Evolutionary conservation across 2,329 filamentous ascomycete species (phyloP), one percentile per base, ranked within the genome.

Genomic region (Dactylellina cionopaga): DNA sequence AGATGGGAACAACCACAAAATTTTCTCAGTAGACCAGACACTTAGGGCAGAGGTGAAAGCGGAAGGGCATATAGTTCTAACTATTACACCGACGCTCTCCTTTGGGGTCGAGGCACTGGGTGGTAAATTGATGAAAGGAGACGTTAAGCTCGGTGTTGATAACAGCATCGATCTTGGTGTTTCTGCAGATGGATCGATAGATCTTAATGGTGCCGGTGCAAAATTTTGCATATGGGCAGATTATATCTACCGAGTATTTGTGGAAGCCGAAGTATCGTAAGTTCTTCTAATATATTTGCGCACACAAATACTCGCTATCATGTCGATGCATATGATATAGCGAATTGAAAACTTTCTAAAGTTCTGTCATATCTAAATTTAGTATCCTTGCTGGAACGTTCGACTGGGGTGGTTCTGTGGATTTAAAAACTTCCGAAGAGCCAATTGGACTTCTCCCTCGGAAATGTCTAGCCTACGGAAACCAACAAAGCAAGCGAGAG

Each of bases 231-330:
- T 51, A 3, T 63, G 44, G 58, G 58, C 46, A 1, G 58, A 63
- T 33, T 63, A 63, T 29, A 63, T 63, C 17, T 63, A 63, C 24
- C 58, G 58, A n/a, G 58, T 63, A 1, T 63, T 63, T 24, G 47
- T 63, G 3, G 58, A 43, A 43, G 58, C 58, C 6, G 58, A 63
- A 22, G 58, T 63, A 27, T 41, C 44, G 58, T 63, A 52, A 51
- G 58, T 52, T 24, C 31, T 22, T 9, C 22, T 52, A 24, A 51
- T 27, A 24, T 52, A 35, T 27, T 22, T 9, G 10, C 7, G 9
- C 7, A 22, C 47, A 7, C 22, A 43, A 24, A 51, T 27, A 24
- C 5, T 6, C n/a, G 39, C 27, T n/a, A n/a, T n/a, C n/a, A n/a
- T n/a, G n/a, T n/a, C n/a, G n/a, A n/a, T n/a, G n/a, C n/a, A n/a